phyloP scores from a whole-genome alignment of 108 stramenopile species.

The Craspedostauros australis region DNA sequence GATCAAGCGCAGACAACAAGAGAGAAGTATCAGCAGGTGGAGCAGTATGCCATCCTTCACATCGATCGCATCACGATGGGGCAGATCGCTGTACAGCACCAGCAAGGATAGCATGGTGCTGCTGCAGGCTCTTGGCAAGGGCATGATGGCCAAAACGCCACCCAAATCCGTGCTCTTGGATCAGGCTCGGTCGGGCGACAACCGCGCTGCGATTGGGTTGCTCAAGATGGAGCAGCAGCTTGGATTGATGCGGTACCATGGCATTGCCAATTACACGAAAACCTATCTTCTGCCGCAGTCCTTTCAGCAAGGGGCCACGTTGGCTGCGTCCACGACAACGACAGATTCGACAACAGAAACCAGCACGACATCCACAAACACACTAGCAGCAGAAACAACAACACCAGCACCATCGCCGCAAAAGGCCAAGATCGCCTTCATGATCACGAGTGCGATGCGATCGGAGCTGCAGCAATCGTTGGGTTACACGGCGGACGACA shows the following conservation, averaged over 20 bases:
- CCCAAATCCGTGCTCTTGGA: constrained; percentile 24
- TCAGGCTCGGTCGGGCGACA: constrained; percentile 14
- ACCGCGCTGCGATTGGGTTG: constrained; percentile 25
- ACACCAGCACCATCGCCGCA: background rate
- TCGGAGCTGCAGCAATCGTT: constrained; percentile 21
- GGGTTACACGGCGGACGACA: constrained; percentile 25
- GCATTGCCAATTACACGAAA: constrained; percentile 20
- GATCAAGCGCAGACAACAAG: too few relatives aligned
- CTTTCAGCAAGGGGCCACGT: background rate
- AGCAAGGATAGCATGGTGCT: constrained; percentile 17
- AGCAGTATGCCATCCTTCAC: too few relatives aligned
- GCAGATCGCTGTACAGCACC: background rate
- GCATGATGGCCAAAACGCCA: background rate
- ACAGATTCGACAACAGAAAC: background rate
- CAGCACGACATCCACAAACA: background rate
- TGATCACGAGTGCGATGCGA: constrained; percentile 49
- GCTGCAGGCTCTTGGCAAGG: background rate
- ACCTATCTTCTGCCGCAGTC: background rate
- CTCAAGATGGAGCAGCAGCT: constrained; percentile 33
- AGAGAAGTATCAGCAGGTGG: too few relatives aligned
- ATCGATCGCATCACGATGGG: constrained; percentile 9
- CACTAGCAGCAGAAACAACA: background rate
- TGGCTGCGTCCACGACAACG: background rate
- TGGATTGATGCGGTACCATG: constrained; percentile 40
- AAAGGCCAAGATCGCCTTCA: constrained; percentile 41